These are phyloP conservation scores for Pseudocercospora pini-densiflorae DNA, from an alignment of 2,329 filamentous ascomycete genomes.

Conservation along the genomic window DNA sequence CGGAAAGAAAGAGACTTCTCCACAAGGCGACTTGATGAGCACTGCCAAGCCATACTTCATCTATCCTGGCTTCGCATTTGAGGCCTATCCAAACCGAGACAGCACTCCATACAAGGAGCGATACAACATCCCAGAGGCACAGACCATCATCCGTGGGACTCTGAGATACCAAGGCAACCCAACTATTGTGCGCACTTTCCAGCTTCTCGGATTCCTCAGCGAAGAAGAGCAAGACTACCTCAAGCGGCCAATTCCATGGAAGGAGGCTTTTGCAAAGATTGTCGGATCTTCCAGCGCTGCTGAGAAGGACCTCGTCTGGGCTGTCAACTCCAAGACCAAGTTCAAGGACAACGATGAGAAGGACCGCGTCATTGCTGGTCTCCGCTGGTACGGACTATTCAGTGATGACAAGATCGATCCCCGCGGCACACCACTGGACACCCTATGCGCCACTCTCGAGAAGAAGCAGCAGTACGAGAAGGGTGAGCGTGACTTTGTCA, in stretches of 20 bases:
- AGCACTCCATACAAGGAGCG: conserved; percentile 84
- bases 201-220: conserved; percentile 86
- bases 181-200: conserved; percentile 83
- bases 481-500: conserved; percentile 82
- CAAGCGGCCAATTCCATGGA: conserved; percentile 71
- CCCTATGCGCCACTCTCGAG: conserved; percentile 86
- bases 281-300: conserved; percentile 69
- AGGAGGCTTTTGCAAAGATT: conserved; percentile 79
- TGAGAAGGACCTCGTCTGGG: conserved; percentile 67
- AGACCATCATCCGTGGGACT: conserved; percentile 84
- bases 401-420: conserved; percentile 71
- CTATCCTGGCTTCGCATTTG: conserved; percentile 86
- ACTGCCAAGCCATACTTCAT: conserved; percentile 88
- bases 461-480: conserved; percentile 88
- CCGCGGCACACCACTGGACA: conserved; percentile 81
- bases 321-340: conserved; percentile 74
- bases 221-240: conserved; percentile 70
- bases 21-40: conserved; percentile 67
- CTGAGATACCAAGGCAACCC: conserved; percentile 90
- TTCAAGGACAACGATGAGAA: conserved; percentile 73
- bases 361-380: conserved; percentile 69
- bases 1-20: conserved; percentile 67
- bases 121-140: conserved; percentile 88
- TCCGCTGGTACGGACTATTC: conserved; percentile 74
- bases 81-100: conserved; percentile 93